Evolutionary conservation across 257 asterid genomes (phyloP).

Genomic region (Ballota nigra): DNA sequence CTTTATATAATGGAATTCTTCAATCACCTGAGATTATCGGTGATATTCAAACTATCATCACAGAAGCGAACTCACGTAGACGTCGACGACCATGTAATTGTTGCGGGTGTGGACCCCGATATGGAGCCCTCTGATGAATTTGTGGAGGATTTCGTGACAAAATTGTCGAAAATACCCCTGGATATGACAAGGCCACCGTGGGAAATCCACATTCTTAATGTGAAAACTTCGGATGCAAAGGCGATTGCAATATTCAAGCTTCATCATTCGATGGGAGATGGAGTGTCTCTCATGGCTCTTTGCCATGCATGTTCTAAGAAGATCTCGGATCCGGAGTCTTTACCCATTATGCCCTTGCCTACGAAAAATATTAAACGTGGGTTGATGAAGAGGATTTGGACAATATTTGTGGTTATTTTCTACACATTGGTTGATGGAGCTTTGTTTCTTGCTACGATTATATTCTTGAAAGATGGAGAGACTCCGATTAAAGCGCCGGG

Average conservation of each 20-base stretch:
- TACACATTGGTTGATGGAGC: slow-evolving; percentile 26
- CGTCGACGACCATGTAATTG: slow-evolving; percentile 29
- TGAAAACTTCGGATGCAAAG: slow-evolving; percentile 40
- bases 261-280: slow-evolving; percentile 51
- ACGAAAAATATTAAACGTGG: not conserved
- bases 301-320: slow-evolving; percentile 33
- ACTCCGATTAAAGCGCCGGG: slow-evolving; percentile 35
- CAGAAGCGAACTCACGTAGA: slow-evolving; percentile 35
- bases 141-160: slow-evolving; percentile 28
- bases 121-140: slow-evolving; percentile 34
- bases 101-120: slow-evolving; percentile 29
- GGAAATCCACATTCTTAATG: slow-evolving; percentile 46
- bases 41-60: too few species aligned
- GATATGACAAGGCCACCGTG: slow-evolving; percentile 40
- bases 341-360: not conserved
- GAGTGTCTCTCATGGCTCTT: slow-evolving; percentile 39
- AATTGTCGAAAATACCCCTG: slow-evolving; percentile 23
- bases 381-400: slow-evolving; percentile 24
- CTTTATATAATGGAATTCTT: too few species aligned
- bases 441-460: slow-evolving; percentile 29
- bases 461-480: slow-evolving; percentile 27
- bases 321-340: slow-evolving; percentile 27
- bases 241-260: slow-evolving; percentile 22
- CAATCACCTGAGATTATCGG: too few species aligned
- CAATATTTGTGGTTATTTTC: slow-evolving; percentile 7